Evolutionary conservation across 2,329 filamentous ascomycete genomes (phyloP).

Genomic region (Talaromyces sp.): DNA sequence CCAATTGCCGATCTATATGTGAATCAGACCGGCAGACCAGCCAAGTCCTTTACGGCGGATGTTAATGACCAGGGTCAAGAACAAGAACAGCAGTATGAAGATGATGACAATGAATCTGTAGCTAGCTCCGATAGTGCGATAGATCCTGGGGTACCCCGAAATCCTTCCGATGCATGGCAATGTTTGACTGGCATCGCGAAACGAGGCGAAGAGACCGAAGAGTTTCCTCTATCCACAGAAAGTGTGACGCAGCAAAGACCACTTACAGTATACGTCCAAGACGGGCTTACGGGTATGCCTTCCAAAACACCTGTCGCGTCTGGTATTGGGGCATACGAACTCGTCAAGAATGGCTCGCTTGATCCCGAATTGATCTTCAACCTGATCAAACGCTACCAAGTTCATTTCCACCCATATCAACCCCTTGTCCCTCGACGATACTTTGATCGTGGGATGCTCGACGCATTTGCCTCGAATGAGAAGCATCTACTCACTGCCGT

Average conservation of each 20-base stretch:
- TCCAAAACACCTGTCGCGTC: conserved; percentile 22
- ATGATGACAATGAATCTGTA: conserved; percentile 29
- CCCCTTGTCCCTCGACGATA: conserved; percentile 62
- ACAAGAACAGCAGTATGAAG: conserved; percentile 27
- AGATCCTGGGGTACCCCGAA: conserved; percentile 40
- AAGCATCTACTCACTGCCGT: conserved; percentile 67
- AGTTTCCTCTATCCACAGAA: conserved; percentile 2
- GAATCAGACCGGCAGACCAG: conserved; percentile 30
- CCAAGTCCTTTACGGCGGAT: conserved; percentile 24
- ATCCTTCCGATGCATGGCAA: conserved; percentile 50
- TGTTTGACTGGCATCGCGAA: conserved; percentile 46
- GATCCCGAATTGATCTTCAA: conserved; percentile 51
- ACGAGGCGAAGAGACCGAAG: conserved; percentile 24
- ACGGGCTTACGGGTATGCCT: conserved; percentile 5
- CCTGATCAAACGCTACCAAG: conserved; percentile 57
- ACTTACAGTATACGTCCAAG: conserved; percentile 17
- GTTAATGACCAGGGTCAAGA: neutral
- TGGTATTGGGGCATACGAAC: conserved; percentile 41
- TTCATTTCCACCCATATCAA: conserved; percentile 67
- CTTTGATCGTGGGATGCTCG: conserved; percentile 53
- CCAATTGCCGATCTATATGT: conserved; percentile 34
- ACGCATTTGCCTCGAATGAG: conserved; percentile 58
- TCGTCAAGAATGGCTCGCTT: conserved; percentile 44
- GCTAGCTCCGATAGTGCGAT: conserved; percentile 38
- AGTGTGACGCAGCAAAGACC: neutral